phyloP scores from a whole-genome alignment of 768 basidiomycete genomes.

The Pleurotus platypus region DNA sequence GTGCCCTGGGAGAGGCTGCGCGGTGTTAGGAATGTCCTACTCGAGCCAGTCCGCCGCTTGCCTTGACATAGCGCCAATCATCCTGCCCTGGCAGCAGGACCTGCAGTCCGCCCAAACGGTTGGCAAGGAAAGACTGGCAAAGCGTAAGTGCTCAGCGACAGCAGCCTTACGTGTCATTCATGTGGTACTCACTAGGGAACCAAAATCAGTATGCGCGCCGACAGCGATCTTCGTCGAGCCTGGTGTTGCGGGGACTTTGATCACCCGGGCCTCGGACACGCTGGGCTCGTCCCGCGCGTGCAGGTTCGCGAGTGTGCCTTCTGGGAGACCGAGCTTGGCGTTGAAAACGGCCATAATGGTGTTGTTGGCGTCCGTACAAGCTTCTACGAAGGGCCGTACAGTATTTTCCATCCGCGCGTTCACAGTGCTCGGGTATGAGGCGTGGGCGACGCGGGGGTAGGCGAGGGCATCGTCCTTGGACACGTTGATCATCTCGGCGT shows the following conservation, averaged over 20 bases:
- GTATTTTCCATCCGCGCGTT: conserved; percentile 31
- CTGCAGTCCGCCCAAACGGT: conserved; percentile 41
- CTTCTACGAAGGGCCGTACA: conserved; percentile 35
- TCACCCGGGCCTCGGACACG: conserved; percentile 40
- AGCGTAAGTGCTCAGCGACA: not conserved
- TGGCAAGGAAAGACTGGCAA: conserved; percentile 27
- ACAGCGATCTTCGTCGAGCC: conserved; percentile 27
- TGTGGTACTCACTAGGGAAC: conserved; percentile 13
- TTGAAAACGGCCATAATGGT: conserved; percentile 39
- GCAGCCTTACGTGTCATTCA: not conserved
- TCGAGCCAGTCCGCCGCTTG: conserved; percentile 9
- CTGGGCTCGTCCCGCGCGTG: conserved; percentile 32
- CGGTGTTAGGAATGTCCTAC: not conserved
- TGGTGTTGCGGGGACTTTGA: conserved; percentile 32
- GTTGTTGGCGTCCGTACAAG: conserved; percentile 35
- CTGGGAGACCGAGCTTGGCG: conserved; percentile 34
- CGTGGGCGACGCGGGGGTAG: conserved; percentile 35
- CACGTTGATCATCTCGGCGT: conserved; percentile 44
- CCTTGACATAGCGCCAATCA: conserved; percentile 40
- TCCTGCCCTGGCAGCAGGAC: conserved; percentile 34
- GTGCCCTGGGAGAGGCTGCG: conserved; percentile 38
- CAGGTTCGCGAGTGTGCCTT: conserved; percentile 30
- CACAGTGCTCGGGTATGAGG: conserved; percentile 40
- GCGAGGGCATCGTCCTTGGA: conserved; percentile 47
- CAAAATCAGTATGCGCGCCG: conserved; percentile 52